Percentiles rank a stretch among this genome's conserved stretches.
phyloP scores from a whole-genome alignment of 192 early-diverging fungal genomes.

The Backusella macrospora region DNA sequence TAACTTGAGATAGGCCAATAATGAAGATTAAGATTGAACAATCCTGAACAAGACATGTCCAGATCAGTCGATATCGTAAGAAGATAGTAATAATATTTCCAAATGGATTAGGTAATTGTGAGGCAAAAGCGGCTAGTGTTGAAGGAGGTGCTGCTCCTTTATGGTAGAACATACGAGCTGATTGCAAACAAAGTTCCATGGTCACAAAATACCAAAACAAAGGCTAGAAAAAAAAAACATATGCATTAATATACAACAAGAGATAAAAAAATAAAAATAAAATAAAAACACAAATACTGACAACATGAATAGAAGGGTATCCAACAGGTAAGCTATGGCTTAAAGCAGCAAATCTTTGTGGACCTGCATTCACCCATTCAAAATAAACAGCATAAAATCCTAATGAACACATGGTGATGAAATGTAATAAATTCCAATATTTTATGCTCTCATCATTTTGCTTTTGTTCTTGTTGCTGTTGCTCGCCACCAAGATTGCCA shows the following conservation, averaged over 20 bases:
- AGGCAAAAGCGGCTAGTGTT: constrained; percentile 45
- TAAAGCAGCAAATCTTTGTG: constrained; percentile 26
- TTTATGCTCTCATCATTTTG: constrained; percentile 7
- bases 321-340: not conserved
- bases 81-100: constrained; percentile 46
- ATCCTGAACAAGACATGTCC: constrained; percentile 58
- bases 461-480: not conserved
- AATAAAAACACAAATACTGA: too few relatives aligned
- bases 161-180: constrained; percentile 48
- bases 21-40: constrained; percentile 52
- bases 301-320: constrained; percentile 19
- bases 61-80: constrained; percentile 57
- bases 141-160: constrained; percentile 45
- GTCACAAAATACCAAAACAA: constrained; percentile 64
- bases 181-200: constrained; percentile 52
- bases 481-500: constrained; percentile 8
- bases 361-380: constrained; percentile 33
- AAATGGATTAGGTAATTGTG: constrained; percentile 52
- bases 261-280: too few relatives aligned
- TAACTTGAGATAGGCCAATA: constrained; percentile 42
- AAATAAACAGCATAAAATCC: constrained; percentile 44
- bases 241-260: too few relatives aligned
- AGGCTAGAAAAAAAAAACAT: too few relatives aligned
- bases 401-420: constrained; percentile 45
- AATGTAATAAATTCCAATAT: constrained; percentile 58